Percentiles rank a stretch among this genome's conserved stretches.
These are phyloP conservation scores for Leptographium wingfieldii DNA, from an alignment of 2,329 filamentous ascomycete genomes.

Conservation along the genomic window DNA sequence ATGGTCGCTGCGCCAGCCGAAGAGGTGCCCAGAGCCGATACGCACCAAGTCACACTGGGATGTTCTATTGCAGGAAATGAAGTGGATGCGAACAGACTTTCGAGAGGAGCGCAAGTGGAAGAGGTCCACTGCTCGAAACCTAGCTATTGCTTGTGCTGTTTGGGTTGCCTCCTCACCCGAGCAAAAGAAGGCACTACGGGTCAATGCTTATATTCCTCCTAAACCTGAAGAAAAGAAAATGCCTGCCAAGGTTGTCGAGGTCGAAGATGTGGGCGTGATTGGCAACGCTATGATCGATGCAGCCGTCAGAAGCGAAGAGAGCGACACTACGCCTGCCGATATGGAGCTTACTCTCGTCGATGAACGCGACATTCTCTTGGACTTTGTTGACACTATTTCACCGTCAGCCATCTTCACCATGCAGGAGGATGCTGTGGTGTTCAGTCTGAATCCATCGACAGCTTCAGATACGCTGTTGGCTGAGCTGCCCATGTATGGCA, in stretches of 20 bases:
- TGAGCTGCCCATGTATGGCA: conserved; percentile 69
- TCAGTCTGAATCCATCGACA: conserved; percentile 61
- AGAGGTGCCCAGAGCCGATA: conserved; percentile 69
- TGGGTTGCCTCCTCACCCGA: conserved; percentile 58
- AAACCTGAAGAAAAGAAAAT: too few relatives aligned
- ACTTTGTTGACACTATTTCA: conserved; percentile 34
- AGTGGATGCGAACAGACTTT: conserved; percentile 97
- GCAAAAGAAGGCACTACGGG: conserved; percentile 54
- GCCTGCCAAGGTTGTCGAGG: neutral
- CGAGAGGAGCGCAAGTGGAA: conserved; percentile 93
- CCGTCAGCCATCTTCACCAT: conserved; percentile 75
- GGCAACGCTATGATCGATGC: conserved; percentile 13
- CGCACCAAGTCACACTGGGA: conserved; percentile 74
- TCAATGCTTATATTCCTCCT: conserved; percentile 42
- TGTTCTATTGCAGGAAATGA: conserved; percentile 77
- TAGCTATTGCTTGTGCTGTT: conserved; percentile 73
- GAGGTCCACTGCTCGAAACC: conserved; percentile 61
- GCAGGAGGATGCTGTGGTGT: conserved; percentile 70
- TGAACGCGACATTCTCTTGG: conserved; percentile 13
- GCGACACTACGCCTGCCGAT: conserved; percentile 24
- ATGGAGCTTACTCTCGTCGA: conserved; percentile 31
- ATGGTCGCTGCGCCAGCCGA: conserved; percentile 84
- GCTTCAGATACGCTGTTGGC: conserved; percentile 64
- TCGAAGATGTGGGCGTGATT: conserved; percentile 9
- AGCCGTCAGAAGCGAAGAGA: neutral